Evolutionary conservation across 2,329 filamentous ascomycete species (phyloP), one percentile per base, ranked within the genome.

Genomic region (Neonectria punicea): DNA sequence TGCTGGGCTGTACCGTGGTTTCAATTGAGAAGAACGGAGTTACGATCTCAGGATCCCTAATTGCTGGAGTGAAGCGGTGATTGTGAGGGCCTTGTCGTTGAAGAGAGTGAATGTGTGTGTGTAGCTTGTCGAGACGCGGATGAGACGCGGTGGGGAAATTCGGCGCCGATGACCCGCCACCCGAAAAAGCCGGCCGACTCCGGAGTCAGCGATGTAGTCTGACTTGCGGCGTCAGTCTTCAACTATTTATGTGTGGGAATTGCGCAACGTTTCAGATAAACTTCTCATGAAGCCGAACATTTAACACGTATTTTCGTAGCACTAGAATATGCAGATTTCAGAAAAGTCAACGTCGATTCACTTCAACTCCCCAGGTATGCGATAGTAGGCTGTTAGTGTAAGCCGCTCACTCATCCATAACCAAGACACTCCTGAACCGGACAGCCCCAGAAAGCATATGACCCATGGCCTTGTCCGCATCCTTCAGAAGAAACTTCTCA

Each of bases 401-500:
- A 36, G 1, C 34, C 34, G 5, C 3, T 16, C 34, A 36, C 9
- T 13, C 32, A 11, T 36, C 63, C 79, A 83, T 80, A 4, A 80
- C 71, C 50, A 85, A 65, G 1, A 85, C 83, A n/a, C 79, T 82
- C 36, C 83, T 76, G 70, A 85, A 85, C 4, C 83, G 76, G 20
- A 82, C 81, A 68, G 81, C 82, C 30, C 80, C 80, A 0, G 77
- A 77, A 3, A 71, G 18, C 50, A 83, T 75, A 61, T 75, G 76
- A 30, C 84, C 80, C 11, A 85, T 76, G 0, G 85, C 85, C 64
- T 82, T 76, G n/a, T 80, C 74, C 0, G 80, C 81, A 36, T 87
- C 80, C 0, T 76, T 83, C 62, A 93, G 80, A 0, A 87, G 83
- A 73, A 87, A 93, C 71, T 82, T 88, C 82, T 92, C 86, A 32